A percentile compares a stretch with the other conserved stretches of the same genome.
Conservation (phyloP, 2,329 filamentous ascomycete genomes). For the Blastomyces gilchristii region DNA sequence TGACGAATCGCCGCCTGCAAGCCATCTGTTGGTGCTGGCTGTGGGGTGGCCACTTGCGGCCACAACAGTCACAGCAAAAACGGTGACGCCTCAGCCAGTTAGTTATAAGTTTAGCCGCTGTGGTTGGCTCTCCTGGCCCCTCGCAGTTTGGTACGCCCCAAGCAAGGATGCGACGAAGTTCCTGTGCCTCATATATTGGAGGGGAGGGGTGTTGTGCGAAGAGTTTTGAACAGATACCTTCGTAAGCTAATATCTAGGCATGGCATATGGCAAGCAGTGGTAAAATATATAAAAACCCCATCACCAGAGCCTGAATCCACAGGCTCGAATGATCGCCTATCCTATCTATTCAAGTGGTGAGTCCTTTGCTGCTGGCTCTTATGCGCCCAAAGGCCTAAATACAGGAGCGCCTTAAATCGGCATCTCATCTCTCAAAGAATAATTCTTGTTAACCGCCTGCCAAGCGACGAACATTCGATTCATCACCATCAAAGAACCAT, state of each 20-base stretch:
- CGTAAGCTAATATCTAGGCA: not conserved
- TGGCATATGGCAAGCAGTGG: not conserved
- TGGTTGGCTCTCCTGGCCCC: not conserved
- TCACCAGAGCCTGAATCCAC: not conserved
- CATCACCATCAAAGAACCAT: not conserved
- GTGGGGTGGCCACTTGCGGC: not conserved
- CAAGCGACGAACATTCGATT: not conserved
- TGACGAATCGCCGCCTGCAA: constrained; percentile 1
- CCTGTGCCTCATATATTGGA: constrained; percentile 1
- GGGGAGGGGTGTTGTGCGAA: not conserved
- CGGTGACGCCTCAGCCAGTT: not conserved
- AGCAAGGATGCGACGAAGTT: not conserved
- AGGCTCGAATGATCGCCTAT: not conserved
- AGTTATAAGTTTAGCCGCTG: no score
- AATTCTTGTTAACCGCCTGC: not conserved
- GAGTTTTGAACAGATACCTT: not conserved
- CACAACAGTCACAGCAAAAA: not conserved
- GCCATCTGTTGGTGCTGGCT: not conserved
- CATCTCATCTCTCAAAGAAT: not conserved
- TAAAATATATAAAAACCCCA: not conserved
- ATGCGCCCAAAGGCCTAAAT: not conserved
- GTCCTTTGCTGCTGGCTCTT: not conserved
- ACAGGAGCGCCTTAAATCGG: no score
- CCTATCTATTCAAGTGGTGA: not conserved
- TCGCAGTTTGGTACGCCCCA: not conserved